These are phyloP conservation scores for Symbiotaphrina buchneri DNA, from an alignment of 495 filamentous ascomycete genomes.

Conservation along the genomic window DNA sequence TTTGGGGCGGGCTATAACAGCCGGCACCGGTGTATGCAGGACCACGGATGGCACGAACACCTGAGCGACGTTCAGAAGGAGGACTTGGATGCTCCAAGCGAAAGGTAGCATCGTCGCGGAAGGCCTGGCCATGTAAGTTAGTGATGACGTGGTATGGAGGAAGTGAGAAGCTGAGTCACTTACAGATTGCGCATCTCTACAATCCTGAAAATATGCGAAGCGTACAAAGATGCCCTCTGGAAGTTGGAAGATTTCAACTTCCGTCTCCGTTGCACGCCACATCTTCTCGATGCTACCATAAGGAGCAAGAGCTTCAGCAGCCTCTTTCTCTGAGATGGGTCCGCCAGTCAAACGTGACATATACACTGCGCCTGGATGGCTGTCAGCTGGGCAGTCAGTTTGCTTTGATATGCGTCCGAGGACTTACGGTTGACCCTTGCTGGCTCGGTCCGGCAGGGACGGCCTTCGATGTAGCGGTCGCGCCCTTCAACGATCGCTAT, in stretches of 20 bases:
- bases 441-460: conserved; percentile 33
- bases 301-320: conserved; percentile 13
- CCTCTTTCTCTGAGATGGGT: conserved; percentile 18
- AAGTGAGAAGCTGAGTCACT: conserved; percentile 1
- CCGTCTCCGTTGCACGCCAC: conserved; percentile 11
- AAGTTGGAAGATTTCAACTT: conserved; percentile 14
- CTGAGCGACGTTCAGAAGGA: conserved; percentile 3
- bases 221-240: conserved; percentile 25
- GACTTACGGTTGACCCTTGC: conserved; percentile 28
- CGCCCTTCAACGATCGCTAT: conserved; percentile 21
- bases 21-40: too few relatives aligned
- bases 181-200: conserved; percentile 14
- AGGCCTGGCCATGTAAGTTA: conserved; percentile 2
- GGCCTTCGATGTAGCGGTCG: conserved; percentile 25
- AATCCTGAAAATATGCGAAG: conserved; percentile 19
- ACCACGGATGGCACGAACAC: not conserved
- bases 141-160: conserved; percentile 8
- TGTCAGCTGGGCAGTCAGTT: not conserved
- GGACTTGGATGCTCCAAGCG: conserved; percentile 3
- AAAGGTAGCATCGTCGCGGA: too few relatives aligned
- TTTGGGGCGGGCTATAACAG: too few relatives aligned
- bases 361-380: conserved; percentile 21
- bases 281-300: conserved; percentile 18
- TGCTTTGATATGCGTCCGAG: conserved; percentile 1
- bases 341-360: conserved; percentile 20